Evolutionary conservation across 2,329 filamentous ascomycete species (phyloP).

Genomic region (Alternaria tenuissima): DNA sequence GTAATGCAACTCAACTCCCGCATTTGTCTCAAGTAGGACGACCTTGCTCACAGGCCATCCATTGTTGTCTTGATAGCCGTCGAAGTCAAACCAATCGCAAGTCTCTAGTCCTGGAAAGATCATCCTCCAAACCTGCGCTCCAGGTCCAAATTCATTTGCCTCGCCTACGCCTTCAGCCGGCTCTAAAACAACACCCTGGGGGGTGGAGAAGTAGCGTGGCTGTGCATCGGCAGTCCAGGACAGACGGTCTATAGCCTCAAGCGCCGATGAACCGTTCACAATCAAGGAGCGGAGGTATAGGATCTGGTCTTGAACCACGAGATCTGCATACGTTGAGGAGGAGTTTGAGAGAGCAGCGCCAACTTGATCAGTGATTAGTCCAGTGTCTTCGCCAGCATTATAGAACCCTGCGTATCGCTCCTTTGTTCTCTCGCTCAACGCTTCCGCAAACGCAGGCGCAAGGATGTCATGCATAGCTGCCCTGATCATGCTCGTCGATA

Average conservation of each 20-base stretch:
- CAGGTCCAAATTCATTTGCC: constrained; percentile 31
- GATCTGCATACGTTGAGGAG: constrained; percentile 27
- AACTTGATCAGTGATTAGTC: constrained; percentile 30
- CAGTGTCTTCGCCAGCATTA: constrained; percentile 26
- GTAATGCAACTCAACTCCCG: constrained; percentile 38
- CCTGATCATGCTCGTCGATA: constrained; percentile 28
- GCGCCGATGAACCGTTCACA: constrained; percentile 39
- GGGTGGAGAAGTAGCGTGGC: constrained; percentile 31
- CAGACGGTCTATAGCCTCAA: constrained; percentile 40
- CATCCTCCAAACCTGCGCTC: constrained; percentile 40
- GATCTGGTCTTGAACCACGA: constrained; percentile 37
- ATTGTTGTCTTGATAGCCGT: constrained; percentile 44
- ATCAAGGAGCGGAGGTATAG: constrained; percentile 39
- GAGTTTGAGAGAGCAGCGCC: constrained; percentile 6
- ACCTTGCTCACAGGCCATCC: constrained; percentile 44
- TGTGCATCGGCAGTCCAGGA: constrained; percentile 31
- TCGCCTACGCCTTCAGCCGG: constrained; percentile 38
- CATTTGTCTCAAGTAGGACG: constrained; percentile 31
- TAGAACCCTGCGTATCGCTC: constrained; percentile 37
- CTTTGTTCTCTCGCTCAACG: constrained; percentile 19
- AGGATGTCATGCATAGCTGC: constrained; percentile 34
- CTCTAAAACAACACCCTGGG: constrained; percentile 34
- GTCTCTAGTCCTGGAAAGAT: constrained; percentile 32
- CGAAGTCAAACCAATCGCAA: constrained; percentile 47
- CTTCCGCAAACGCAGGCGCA: constrained; percentile 37